Conservation (phyloP, 345 rosid species). For the Mangifera indica region DNA sequence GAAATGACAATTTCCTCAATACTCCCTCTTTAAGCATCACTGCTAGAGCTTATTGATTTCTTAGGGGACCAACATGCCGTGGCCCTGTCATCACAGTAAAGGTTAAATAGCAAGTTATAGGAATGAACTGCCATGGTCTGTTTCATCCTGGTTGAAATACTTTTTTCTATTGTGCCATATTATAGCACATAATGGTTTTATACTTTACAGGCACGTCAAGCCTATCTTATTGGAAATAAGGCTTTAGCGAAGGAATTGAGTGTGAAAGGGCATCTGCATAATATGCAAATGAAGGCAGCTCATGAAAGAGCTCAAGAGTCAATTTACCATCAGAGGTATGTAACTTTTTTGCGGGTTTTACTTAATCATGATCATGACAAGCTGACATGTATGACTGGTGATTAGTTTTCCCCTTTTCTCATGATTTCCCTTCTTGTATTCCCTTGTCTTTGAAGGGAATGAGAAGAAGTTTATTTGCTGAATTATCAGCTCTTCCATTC, state of each 20-base stretch:
- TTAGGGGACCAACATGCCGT: constrained; percentile 2
- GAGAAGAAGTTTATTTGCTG: not conserved
- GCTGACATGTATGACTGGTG: not conserved
- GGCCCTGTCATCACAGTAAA: not conserved
- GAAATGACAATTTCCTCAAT: not conserved
- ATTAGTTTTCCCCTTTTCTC: not conserved
- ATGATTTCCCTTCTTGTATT: not conserved
- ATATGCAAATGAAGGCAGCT: constrained; percentile 92
- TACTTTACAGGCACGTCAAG: constrained; percentile 75
- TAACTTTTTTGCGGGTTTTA: constrained; percentile 18
- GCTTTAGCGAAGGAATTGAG: constrained; percentile 93
- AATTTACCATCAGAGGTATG: constrained; percentile 90
- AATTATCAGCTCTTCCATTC: not conserved
- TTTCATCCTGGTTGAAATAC: not conserved
- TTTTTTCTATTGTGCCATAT: not conserved
- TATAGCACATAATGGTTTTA: no score
- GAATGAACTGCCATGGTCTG: not conserved
- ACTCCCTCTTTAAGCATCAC: not conserved
- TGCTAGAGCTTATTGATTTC: not conserved
- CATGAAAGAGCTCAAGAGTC: constrained; percentile 97
- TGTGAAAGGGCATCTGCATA: constrained; percentile 85
- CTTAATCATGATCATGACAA: constrained; percentile 5
- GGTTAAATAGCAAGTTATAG: not conserved
- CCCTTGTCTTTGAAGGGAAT: not conserved
- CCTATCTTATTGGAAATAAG: constrained; percentile 87